These are phyloP conservation scores for Lagerstroemia speciosa DNA, from an alignment of 345 rosid species.

Conservation along the genomic window DNA sequence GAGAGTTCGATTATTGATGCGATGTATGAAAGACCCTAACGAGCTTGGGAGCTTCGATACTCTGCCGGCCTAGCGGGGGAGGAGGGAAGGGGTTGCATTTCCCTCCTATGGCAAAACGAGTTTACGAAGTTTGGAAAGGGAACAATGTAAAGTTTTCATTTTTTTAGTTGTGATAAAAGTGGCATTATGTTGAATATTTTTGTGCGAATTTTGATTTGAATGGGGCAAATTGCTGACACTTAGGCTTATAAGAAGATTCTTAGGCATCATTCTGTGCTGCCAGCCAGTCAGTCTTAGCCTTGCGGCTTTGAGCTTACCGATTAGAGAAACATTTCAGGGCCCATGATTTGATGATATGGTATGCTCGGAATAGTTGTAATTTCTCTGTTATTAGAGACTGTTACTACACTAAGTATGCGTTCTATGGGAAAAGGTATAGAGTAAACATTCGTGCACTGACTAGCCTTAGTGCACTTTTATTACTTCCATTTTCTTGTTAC, in stretches of 20 bases:
- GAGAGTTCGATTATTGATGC: background rate
- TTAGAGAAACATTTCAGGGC: background rate
- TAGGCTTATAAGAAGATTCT: background rate
- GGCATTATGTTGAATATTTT: conserved; percentile 8
- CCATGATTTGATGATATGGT: background rate
- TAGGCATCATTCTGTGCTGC: background rate
- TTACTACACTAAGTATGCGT: background rate
- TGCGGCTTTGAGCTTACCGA: background rate
- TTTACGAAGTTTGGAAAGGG: conserved; percentile 84
- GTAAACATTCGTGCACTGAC: background rate
- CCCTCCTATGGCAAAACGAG: conserved; percentile 54
- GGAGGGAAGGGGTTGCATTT: background rate
- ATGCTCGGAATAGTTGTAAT: background rate
- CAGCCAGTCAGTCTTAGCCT: background rate
- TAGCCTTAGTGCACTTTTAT: background rate
- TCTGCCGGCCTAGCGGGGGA: conserved; percentile 3
- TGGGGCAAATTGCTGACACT: background rate
- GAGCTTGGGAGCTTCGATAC: background rate
- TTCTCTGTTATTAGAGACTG: background rate
- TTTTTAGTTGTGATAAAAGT: conserved; percentile 11
- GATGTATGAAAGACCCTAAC: background rate
- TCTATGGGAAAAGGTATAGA: background rate
- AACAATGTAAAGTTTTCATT: conserved; percentile 46
- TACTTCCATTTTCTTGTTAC: background rate
- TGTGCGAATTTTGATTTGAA: background rate